Conservation (phyloP, 495 filamentous ascomycete species). For the Tuber aestivum region DNA sequence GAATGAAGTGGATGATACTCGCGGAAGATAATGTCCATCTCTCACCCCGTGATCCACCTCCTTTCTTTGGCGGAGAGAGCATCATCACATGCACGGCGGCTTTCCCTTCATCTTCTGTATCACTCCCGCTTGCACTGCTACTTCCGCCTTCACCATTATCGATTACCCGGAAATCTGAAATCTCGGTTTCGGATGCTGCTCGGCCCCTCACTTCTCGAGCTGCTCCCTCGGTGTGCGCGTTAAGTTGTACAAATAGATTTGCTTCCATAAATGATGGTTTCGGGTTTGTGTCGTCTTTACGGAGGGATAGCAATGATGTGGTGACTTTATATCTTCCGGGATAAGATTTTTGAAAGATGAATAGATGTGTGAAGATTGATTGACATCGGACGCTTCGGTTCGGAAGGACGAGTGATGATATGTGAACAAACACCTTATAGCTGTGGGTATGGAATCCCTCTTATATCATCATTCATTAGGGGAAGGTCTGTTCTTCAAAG, state of each 20-base stretch:
- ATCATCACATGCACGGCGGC: background rate
- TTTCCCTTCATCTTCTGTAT: constrained; percentile 2
- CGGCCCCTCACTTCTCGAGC: background rate
- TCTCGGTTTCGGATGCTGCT: background rate
- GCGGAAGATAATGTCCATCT: background rate
- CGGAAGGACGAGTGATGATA: background rate
- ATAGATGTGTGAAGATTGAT: background rate
- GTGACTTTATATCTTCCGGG: background rate
- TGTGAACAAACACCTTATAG: background rate
- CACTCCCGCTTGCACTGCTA: background rate
- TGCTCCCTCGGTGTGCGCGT: background rate
- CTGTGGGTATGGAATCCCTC: background rate
- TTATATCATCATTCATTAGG: background rate
- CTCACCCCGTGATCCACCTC: background rate
- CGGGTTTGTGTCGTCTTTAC: background rate
- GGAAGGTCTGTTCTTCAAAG: background rate
- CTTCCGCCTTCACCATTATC: background rate
- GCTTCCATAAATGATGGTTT: background rate
- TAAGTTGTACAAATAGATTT: background rate
- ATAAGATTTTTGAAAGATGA: background rate
- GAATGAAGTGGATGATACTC: background rate
- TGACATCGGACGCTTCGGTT: background rate
- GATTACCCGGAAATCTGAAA: background rate
- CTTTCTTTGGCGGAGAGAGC: background rate
- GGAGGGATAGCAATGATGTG: background rate